phyloP scores from a whole-genome alignment of 192 early-diverging fungal species.

The Mortierella claussenii region DNA sequence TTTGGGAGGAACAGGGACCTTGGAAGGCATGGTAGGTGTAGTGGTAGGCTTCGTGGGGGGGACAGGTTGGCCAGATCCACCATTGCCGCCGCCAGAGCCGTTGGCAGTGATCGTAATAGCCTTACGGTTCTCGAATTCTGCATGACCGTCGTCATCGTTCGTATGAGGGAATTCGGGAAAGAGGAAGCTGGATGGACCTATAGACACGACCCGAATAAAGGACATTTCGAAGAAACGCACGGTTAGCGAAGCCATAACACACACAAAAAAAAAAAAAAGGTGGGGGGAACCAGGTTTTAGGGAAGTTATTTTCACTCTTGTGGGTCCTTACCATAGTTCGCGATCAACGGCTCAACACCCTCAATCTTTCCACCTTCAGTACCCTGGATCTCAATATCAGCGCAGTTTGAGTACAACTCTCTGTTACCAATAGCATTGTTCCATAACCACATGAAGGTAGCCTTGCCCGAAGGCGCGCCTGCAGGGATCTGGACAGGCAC shows the following conservation, averaged over 20 bases:
- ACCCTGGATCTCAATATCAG: constrained; percentile 66
- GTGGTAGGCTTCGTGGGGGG: too few species aligned
- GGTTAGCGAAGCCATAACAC: too few species aligned
- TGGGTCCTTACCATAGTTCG: constrained; percentile 54
- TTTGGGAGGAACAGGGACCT: too few species aligned
- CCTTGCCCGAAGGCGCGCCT: constrained; percentile 60
- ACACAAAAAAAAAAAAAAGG: too few species aligned
- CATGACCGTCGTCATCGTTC: constrained; percentile 33
- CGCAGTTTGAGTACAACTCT: constrained; percentile 80
- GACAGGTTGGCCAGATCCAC: too few species aligned
- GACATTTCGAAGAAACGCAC: too few species aligned
- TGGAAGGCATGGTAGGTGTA: too few species aligned
- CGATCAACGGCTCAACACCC: constrained; percentile 42
- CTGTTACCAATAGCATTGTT: constrained; percentile 76
- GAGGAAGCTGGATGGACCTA: not conserved
- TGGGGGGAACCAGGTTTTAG: too few species aligned
- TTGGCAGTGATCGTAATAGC: constrained; percentile 28
- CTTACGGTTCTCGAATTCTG: not conserved
- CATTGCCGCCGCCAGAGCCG: not conserved
- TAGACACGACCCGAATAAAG: too few species aligned
- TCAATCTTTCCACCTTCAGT: constrained; percentile 35
- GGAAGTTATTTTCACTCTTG: too few species aligned
- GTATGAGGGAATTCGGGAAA: constrained; percentile 49
- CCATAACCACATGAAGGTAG: constrained; percentile 70
- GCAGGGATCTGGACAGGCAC: constrained; percentile 62